Evolutionary conservation across 2,329 filamentous ascomycete species (phyloP).

Genomic region (Epicoccum sorghinum): DNA sequence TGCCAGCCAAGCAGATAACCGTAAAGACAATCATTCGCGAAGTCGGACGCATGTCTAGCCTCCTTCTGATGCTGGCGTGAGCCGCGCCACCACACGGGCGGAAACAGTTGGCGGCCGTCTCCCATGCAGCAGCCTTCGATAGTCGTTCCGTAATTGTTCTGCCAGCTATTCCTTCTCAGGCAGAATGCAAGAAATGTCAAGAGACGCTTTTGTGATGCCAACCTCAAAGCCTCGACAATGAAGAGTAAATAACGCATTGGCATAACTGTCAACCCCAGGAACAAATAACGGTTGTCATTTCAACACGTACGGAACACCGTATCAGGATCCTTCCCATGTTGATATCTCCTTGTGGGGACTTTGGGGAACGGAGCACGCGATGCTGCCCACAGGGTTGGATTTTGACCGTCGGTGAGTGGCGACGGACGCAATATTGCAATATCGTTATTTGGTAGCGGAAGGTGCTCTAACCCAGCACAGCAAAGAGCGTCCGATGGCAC

Average conservation of each 20-base stretch:
- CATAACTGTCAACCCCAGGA: background rate
- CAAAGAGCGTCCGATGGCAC: constrained; percentile 12
- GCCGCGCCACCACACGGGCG: constrained; percentile 15
- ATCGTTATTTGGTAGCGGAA: constrained; percentile 9
- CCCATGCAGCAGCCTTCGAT: constrained; percentile 16
- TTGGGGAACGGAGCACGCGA: constrained; percentile 15
- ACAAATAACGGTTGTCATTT: constrained; percentile 3
- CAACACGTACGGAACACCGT: constrained; percentile 3
- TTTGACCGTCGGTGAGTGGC: constrained; percentile 5
- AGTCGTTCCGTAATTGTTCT: constrained; percentile 14
- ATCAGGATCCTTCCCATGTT: constrained; percentile 4
- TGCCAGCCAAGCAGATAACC: constrained; percentile 17
- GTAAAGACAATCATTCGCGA: constrained; percentile 12
- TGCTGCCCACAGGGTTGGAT: constrained; percentile 1
- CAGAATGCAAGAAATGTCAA: constrained; percentile 12
- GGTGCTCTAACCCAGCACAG: background rate
- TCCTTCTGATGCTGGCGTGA: constrained; percentile 3
- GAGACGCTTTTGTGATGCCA: constrained; percentile 10
- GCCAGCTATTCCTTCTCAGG: constrained; percentile 5
- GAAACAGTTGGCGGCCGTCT: constrained; percentile 13
- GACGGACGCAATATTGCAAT: background rate
- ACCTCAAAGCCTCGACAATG: background rate
- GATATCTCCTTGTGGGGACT: constrained; percentile 15
- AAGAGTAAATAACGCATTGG: constrained; percentile 13
- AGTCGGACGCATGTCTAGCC: background rate